Percentiles rank a stretch among this genome's conserved stretches.
Evolutionary conservation across 495 filamentous ascomycete species (phyloP).

Genomic region (Geopyxis carbonaria): DNA sequence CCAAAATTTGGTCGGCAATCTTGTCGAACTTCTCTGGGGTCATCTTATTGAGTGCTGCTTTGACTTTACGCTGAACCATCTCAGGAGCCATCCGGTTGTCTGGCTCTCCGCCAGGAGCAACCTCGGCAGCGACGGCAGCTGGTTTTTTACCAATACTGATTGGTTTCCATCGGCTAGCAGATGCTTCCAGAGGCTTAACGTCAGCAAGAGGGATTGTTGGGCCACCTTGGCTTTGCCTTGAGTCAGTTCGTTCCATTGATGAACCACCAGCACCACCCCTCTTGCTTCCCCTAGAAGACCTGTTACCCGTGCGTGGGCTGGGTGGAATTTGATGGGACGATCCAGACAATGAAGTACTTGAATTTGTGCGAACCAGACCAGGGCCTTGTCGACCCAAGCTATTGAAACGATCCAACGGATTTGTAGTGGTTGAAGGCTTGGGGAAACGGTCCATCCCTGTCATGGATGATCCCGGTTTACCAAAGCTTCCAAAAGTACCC

Average conservation of each 20-base stretch:
- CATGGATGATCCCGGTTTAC: not conserved
- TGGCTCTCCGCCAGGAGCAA: slow-evolving; percentile 36
- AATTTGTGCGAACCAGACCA: slow-evolving; percentile 36
- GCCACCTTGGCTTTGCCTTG: slow-evolving; percentile 42
- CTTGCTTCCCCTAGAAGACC: slow-evolving; percentile 45
- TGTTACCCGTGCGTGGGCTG: slow-evolving; percentile 37
- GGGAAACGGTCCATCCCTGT: too few species aligned
- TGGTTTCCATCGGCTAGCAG: slow-evolving; percentile 78
- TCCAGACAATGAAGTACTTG: slow-evolving; percentile 33
- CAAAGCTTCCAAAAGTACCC: slow-evolving; percentile 46
- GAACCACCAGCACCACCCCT: slow-evolving; percentile 30
- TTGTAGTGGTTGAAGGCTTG: slow-evolving; percentile 12
- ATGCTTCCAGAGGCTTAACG: slow-evolving; percentile 56
- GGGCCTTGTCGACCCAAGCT: not conserved
- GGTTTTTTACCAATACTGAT: slow-evolving; percentile 36
- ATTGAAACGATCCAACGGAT: slow-evolving; percentile 19
- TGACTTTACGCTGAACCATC: slow-evolving; percentile 95
- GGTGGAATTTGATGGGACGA: slow-evolving; percentile 27
- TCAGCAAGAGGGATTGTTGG: slow-evolving; percentile 85
- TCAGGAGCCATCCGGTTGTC: slow-evolving; percentile 59
- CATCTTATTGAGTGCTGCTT: slow-evolving; percentile 98
- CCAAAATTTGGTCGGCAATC: slow-evolving; percentile 81
- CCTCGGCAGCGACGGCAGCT: slow-evolving; percentile 30
- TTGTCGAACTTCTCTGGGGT: slow-evolving; percentile 97
- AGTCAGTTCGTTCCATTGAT: slow-evolving; percentile 34